Conservation (phyloP, 345 rosid genomes). For the Excoecaria cochinchinensis region DNA sequence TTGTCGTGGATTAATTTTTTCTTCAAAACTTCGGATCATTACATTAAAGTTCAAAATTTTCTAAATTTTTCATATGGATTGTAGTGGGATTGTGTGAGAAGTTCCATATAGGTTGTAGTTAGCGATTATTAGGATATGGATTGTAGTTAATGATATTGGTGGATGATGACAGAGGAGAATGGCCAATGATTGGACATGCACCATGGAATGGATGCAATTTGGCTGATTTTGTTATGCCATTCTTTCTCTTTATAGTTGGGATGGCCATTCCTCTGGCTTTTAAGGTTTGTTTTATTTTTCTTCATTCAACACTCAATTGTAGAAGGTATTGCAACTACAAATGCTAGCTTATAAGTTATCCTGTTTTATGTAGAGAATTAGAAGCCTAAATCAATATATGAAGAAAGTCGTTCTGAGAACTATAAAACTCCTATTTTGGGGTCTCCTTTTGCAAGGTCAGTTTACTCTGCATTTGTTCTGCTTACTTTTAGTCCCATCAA, state of each 20-base stretch:
- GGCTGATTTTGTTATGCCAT: constrained; percentile 97
- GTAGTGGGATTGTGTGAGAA: too few relatives aligned
- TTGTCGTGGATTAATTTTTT: background rate
- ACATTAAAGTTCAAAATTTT: too few relatives aligned
- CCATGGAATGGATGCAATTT: constrained; percentile 92
- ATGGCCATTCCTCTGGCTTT: constrained; percentile 85
- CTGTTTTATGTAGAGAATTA: constrained; percentile 45
- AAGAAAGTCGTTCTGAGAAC: constrained; percentile 64
- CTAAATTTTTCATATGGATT: too few relatives aligned
- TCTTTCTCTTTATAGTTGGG: constrained; percentile 87
- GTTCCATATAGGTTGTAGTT: background rate
- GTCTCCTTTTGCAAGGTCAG: constrained; percentile 80
- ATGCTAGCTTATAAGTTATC: background rate
- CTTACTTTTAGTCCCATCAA: too few relatives aligned
- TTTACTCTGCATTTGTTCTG: background rate
- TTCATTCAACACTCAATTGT: background rate
- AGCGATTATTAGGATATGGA: background rate
- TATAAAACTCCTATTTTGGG: constrained; percentile 86
- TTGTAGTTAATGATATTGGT: constrained; percentile 80
- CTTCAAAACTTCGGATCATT: too few relatives aligned
- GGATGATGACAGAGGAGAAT: constrained; percentile 91
- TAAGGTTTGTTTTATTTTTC: constrained; percentile 42
- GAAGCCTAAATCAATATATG: constrained; percentile 38
- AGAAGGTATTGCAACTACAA: background rate
- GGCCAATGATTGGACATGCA: constrained; percentile 84